These are phyloP conservation scores for Geranium rotundifolium DNA, from an alignment of 345 rosid species.

Conservation along the genomic window DNA sequence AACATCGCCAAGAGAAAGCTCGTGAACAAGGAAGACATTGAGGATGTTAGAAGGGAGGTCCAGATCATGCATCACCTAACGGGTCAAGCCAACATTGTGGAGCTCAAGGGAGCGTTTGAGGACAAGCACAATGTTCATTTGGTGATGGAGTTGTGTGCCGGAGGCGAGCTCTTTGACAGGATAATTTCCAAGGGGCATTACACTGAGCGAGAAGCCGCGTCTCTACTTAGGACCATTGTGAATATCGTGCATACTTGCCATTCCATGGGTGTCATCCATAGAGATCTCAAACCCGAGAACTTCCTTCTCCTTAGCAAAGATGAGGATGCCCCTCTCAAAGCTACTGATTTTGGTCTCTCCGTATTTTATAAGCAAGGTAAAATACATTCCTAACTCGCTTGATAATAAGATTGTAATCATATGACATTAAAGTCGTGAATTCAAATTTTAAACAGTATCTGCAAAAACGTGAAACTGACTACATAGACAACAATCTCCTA, in stretches of 20 bases:
- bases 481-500: too few species aligned
- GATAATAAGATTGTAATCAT: too few species aligned
- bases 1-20: conserved; percentile 57
- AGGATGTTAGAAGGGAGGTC: conserved; percentile 58
- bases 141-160: conserved; percentile 75
- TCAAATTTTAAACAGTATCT: too few species aligned
- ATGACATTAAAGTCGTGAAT: too few species aligned
- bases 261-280: conserved; percentile 63
- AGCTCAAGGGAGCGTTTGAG: conserved; percentile 64
- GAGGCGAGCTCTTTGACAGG: conserved; percentile 64
- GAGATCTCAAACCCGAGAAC: conserved; percentile 72
- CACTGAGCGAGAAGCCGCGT: conserved; percentile 56
- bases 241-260: conserved; percentile 54
- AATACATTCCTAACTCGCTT: neutral
- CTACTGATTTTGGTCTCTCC: conserved; percentile 59
- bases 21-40: conserved; percentile 50
- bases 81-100: conserved; percentile 57
- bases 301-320: conserved; percentile 52
- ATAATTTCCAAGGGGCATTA: conserved; percentile 62
- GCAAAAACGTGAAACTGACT: too few species aligned
- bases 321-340: conserved; percentile 55
- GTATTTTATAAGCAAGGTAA: conserved; percentile 68
- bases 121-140: conserved; percentile 60
- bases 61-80: conserved; percentile 66
- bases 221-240: conserved; percentile 45